A percentile compares a stretch with the other conserved stretches of the same genome.
Conservation (phyloP, 805 yeast genomes). For the Yarrowia sp. region DNA sequence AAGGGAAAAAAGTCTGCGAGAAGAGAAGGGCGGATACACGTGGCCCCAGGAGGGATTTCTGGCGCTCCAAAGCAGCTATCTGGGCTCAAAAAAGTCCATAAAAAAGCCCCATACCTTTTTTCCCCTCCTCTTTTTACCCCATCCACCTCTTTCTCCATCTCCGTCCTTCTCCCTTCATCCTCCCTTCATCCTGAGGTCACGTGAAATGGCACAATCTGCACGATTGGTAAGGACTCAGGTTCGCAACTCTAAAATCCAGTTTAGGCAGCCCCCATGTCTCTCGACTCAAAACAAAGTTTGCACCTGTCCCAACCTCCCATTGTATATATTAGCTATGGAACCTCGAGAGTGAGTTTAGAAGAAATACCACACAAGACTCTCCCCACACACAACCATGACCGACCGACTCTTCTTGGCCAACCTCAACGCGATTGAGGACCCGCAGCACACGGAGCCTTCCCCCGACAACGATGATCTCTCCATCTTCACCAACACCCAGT, state of each 20-base stretch:
- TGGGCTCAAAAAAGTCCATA: background rate
- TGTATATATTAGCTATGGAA: slow-evolving; percentile 19
- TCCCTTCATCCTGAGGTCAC: slow-evolving; percentile 10
- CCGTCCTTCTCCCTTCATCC: background rate
- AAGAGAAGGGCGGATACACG: background rate
- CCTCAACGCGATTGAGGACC: slow-evolving; percentile 41
- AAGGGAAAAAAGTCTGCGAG: background rate
- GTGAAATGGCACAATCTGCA: slow-evolving; percentile 38
- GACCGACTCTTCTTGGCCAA: slow-evolving; percentile 38
- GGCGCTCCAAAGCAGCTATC: too few relatives aligned
- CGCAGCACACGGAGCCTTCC: slow-evolving; percentile 37
- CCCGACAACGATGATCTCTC: slow-evolving; percentile 51
- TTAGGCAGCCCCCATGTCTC: slow-evolving; percentile 35
- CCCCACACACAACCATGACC: slow-evolving; percentile 24
- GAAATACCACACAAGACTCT: background rate
- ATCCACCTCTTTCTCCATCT: background rate
- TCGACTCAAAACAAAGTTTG: background rate
- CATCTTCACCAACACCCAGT: slow-evolving; percentile 54
- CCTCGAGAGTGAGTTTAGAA: slow-evolving; percentile 2
- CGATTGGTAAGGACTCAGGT: slow-evolving; percentile 38
- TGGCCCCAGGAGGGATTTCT: too few relatives aligned
- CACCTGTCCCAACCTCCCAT: slow-evolving; percentile 1
- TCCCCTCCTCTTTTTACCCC: background rate
- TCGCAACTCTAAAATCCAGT: slow-evolving; percentile 19
- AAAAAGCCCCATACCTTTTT: background rate